Percentiles rank a stretch among this genome's conserved stretches.
These are phyloP conservation scores for Proliferodiscus dingleyae DNA, from an alignment of 2,329 filamentous ascomycete genomes.

Conservation along the genomic window DNA sequence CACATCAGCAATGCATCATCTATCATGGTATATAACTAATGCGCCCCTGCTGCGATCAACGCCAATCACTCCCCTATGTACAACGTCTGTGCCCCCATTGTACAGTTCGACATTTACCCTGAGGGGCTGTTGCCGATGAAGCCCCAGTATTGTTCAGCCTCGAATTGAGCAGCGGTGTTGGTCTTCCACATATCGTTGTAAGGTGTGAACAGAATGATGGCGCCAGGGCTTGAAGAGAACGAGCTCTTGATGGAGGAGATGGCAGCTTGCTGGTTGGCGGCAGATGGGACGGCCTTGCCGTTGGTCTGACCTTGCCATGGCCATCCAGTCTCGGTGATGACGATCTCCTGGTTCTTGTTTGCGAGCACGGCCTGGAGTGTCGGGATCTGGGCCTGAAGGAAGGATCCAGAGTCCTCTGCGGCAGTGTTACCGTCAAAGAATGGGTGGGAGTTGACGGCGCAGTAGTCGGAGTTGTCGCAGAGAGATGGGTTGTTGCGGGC, in stretches of 20 bases:
- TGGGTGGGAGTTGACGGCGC: constrained; percentile 75
- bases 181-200: constrained; percentile 79
- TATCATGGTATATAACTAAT: background rate
- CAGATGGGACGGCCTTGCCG: constrained; percentile 61
- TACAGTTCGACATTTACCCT: constrained; percentile 12
- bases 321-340: constrained; percentile 85
- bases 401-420: constrained; percentile 60
- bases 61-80: constrained; percentile 5
- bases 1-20: no score
- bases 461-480: constrained; percentile 71
- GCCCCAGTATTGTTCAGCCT: constrained; percentile 75
- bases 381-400: constrained; percentile 54
- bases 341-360: constrained; percentile 49
- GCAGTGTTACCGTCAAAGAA: constrained; percentile 69
- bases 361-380: constrained; percentile 40
- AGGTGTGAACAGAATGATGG: constrained; percentile 70
- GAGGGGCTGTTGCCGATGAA: constrained; percentile 37
- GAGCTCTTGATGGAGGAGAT: constrained; percentile 57
- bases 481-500: constrained; percentile 62
- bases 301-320: constrained; percentile 65
- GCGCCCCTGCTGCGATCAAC: constrained; percentile 13
- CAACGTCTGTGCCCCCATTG: background rate
- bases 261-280: constrained; percentile 61
- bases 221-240: constrained; percentile 46
- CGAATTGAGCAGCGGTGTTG: constrained; percentile 56